Evolutionary conservation across 352 stramenopile species (phyloP).

Genomic region (Globisporangium apiculatum): DNA sequence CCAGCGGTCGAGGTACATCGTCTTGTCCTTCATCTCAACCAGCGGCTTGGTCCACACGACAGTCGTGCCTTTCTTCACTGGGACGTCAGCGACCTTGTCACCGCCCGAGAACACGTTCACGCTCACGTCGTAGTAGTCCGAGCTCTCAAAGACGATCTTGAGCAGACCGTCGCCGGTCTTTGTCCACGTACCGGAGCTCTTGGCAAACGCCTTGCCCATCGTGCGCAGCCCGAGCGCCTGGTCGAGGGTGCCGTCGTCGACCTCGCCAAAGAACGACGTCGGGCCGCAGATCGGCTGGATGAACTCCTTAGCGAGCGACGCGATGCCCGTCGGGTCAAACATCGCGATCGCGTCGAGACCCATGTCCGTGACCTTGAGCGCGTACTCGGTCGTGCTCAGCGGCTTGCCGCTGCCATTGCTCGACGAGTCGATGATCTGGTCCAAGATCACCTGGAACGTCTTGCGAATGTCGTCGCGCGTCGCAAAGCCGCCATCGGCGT

Average conservation of each 20-base stretch:
- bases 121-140: constrained; percentile 32
- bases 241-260: constrained; percentile 39
- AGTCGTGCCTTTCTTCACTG: constrained; percentile 23
- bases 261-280: constrained; percentile 42
- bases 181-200: constrained; percentile 32
- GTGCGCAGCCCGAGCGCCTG: constrained; percentile 36
- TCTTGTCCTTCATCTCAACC: constrained; percentile 36
- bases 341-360: constrained; percentile 29
- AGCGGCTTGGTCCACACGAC: constrained; percentile 31
- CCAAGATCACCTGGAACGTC: constrained; percentile 45
- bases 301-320: constrained; percentile 35
- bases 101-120: constrained; percentile 37
- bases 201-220: constrained; percentile 32
- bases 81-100: constrained; percentile 23
- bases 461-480: constrained; percentile 45
- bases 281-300: constrained; percentile 55
- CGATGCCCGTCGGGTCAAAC: constrained; percentile 47
- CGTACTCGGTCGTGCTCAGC: constrained; percentile 30
- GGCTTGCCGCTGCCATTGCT: constrained; percentile 20
- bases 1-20: constrained; percentile 65
- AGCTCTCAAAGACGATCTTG: constrained; percentile 34
- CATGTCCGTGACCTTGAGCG: constrained; percentile 30
- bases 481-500: constrained; percentile 26
- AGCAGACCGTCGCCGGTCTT: constrained; percentile 25
- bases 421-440: constrained; percentile 39